Evolutionary conservation across 257 asterid genomes (phyloP).

Genomic region (Solanum microdontum): DNA sequence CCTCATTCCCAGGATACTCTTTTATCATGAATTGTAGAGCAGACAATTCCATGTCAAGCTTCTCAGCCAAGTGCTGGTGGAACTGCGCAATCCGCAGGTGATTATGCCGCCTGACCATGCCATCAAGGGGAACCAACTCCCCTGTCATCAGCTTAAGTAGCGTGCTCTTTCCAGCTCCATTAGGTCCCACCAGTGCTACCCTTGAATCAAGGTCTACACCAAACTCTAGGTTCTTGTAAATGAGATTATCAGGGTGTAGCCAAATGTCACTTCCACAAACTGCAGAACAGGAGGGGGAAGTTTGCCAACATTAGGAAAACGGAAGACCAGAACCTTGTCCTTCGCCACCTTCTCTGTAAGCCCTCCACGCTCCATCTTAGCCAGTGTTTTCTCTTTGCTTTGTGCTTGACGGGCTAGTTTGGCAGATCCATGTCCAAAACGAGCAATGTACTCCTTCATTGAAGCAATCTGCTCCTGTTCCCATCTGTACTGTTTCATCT

Average conservation of each 20-base stretch:
- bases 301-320: constrained; percentile 81
- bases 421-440: constrained; percentile 97
- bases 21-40: constrained; percentile 65
- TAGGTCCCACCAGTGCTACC: constrained; percentile 94
- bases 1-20: constrained; percentile 90
- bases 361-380: constrained; percentile 98
- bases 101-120: constrained; percentile 95
- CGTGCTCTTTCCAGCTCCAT: constrained; percentile 98
- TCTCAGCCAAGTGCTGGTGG: constrained; percentile 91
- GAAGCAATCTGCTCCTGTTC: constrained; percentile 95
- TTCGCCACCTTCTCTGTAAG: constrained; percentile 75
- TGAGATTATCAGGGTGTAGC: constrained; percentile 87
- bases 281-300: constrained; percentile 98
- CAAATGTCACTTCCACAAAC: constrained; percentile 81
- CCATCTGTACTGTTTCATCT: constrained; percentile 96
- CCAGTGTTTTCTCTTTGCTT: constrained; percentile 92
- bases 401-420: constrained; percentile 99
- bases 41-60: constrained; percentile 72
- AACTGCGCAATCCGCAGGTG: constrained; percentile 83
- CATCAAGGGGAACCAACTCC: constrained; percentile 72
- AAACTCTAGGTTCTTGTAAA: constrained; percentile 78
- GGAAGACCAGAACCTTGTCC: constrained; percentile 66
- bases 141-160: constrained; percentile 95
- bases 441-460: constrained; percentile 98
- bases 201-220: constrained; percentile 97